Percentiles rank a stretch among this genome's conserved stretches.
These are phyloP conservation scores for Candolleomyces efflorescens DNA, from an alignment of 768 basidiomycete species.

Conservation along the genomic window DNA sequence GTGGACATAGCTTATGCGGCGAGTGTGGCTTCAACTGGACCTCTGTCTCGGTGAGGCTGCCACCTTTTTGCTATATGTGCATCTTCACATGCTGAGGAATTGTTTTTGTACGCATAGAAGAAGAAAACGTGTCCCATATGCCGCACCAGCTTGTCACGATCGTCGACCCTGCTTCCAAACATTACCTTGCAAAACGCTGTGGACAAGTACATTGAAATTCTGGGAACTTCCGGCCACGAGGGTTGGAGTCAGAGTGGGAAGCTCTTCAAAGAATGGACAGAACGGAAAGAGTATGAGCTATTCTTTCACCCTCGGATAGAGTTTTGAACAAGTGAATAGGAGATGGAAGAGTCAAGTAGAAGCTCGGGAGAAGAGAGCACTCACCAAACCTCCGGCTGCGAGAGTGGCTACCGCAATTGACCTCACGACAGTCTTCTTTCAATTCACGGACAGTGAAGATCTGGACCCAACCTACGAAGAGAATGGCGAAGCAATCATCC, in stretches of 20 bases:
- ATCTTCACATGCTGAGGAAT: too few species aligned
- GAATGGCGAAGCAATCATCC: slow-evolving; percentile 19
- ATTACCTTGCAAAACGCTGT: slow-evolving; percentile 57
- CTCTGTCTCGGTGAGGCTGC: too few species aligned
- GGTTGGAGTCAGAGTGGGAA: slow-evolving; percentile 53
- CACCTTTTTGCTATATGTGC: too few species aligned
- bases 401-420: neutral
- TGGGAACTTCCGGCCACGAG: slow-evolving; percentile 35
- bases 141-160: slow-evolving; percentile 39
- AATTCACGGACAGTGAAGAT: slow-evolving; percentile 16
- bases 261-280: slow-evolving; percentile 46
- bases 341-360: slow-evolving; percentile 10
- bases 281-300: slow-evolving; percentile 48
- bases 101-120: too few species aligned
- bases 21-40: slow-evolving; percentile 39
- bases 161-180: slow-evolving; percentile 57
- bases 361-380: neutral
- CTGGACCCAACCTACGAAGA: slow-evolving; percentile 19
- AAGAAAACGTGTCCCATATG: slow-evolving; percentile 51
- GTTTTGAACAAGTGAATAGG: slow-evolving; percentile 5
- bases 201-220: slow-evolving; percentile 53
- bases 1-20: slow-evolving; percentile 72
- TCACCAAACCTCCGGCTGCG: neutral
- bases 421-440: slow-evolving; percentile 4
- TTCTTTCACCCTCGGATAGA: neutral